These are phyloP conservation scores for Articulospora tetracladia DNA, from an alignment of 495 filamentous ascomycete genomes.

Conservation along the genomic window DNA sequence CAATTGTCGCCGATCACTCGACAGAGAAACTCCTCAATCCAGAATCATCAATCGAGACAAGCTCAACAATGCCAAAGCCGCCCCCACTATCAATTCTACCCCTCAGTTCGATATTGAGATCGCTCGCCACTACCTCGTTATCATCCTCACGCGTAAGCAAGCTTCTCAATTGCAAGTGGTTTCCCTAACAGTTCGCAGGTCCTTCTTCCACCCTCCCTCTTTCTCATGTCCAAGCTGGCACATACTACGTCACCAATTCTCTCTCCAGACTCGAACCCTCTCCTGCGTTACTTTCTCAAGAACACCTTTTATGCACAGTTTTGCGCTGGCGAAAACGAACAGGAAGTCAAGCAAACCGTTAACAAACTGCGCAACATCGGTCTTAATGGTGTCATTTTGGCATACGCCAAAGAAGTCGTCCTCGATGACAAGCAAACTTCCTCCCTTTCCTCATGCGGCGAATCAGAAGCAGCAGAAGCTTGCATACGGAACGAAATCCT, in stretches of 20 bases:
- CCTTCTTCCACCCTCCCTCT: conserved; percentile 67
- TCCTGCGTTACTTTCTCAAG: conserved; percentile 57
- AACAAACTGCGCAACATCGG: conserved; percentile 59
- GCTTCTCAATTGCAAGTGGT: background rate
- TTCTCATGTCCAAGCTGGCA: conserved; percentile 64
- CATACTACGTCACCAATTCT: conserved; percentile 58
- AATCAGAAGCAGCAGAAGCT: conserved; percentile 34
- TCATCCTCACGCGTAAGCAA: conserved; percentile 60
- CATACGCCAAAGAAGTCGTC: conserved; percentile 73
- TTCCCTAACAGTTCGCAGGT: conserved; percentile 23
- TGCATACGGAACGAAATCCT: conserved; percentile 58
- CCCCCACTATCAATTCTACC: conserved; percentile 71
- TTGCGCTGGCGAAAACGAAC: conserved; percentile 67
- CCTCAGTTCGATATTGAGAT: conserved; percentile 68
- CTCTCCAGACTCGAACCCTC: conserved; percentile 52
- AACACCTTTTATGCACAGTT: conserved; percentile 83
- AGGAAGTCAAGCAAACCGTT: conserved; percentile 58
- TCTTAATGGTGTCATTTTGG: conserved; percentile 72
- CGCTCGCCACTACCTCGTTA: conserved; percentile 71
- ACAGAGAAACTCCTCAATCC: conserved; percentile 2
- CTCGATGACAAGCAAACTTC: conserved; percentile 46
- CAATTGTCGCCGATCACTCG: conserved; percentile 14
- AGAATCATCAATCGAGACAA: background rate
- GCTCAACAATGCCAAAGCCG: conserved; percentile 2
- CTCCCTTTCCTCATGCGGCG: conserved; percentile 29